Evolutionary conservation across 2,329 filamentous ascomycete species (phyloP), one percentile per base, ranked within the genome.

Genomic region (Penicillium sp.): DNA sequence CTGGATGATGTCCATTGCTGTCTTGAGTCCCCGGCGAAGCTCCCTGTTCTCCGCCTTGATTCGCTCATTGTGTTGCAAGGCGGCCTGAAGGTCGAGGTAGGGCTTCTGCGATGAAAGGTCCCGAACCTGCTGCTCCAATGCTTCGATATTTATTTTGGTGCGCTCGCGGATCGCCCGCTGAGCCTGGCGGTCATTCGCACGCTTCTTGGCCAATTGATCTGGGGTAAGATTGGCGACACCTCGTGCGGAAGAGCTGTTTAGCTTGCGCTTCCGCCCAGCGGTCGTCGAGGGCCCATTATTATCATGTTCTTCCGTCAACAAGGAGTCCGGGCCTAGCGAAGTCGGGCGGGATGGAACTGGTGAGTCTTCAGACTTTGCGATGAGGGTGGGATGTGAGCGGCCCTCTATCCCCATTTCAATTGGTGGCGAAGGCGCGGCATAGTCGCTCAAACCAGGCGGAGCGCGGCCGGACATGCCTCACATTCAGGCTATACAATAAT

Each of bases 141-240:
- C 78, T 70, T 93, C 90, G 65, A 95, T 95, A 73, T 90, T 89
- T 57, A 86, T 85, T 76, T 88, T 91, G 27, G 91, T 95, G 54
- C 91, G 85, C 77, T 93, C 90, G 43, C 91, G 84, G 58, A 96
- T 95, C 39, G 90, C 91, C 49, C 91, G 85, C 73, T 96, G 91
- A 29, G 91, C 92, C 74, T 96, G 91, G 57, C 91, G 87, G 72
- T 96, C 91, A 83, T 96, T 96, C 69, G 91, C 91, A 62, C 93
- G 84, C 80, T 96, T 97, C 75, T 92, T 90, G 29, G 89, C 91
- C 58, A 96, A 84, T 76, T 96, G 93, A 60, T 93, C 90, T 6
- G 92, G 90, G 11, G 91, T 96, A 71, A 96, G 82, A 69, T 90
- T 93, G 62, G 92, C 91, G 55, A 96, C 92, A 62, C 90, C 92